Evolutionary conservation across 1,139 yeast genomes (phyloP).

Genomic region (Meyerozyma athensensis): DNA sequence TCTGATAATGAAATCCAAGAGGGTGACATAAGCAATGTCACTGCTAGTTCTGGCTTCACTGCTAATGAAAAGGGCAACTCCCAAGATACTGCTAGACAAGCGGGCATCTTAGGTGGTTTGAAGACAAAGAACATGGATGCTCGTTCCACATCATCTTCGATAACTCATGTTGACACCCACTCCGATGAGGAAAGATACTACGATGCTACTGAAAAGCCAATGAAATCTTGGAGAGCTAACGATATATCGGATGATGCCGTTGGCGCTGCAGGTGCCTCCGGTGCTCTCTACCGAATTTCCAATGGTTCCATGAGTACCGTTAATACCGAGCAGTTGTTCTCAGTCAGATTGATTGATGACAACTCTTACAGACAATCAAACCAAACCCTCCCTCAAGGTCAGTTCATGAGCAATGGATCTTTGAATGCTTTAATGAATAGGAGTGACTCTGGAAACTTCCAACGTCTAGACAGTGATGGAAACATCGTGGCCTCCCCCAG

Average conservation of each 20-base stretch:
- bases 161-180: conserved; percentile 36
- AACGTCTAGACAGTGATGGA: conserved; percentile 52
- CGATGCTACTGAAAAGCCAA: conserved; percentile 38
- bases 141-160: conserved; percentile 27
- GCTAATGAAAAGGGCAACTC: conserved; percentile 26
- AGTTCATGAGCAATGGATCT: conserved; percentile 27
- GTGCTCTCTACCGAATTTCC: conserved; percentile 38
- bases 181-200: conserved; percentile 20
- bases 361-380: conserved; percentile 27
- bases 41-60: conserved; percentile 34
- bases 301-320: conserved; percentile 77
- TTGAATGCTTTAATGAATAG: conserved; percentile 25
- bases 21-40: conserved; percentile 34
- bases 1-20: conserved; percentile 29
- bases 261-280: conserved; percentile 18
- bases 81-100: conserved; percentile 37
- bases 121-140: conserved; percentile 16
- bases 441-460: conserved; percentile 40
- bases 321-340: conserved; percentile 77
- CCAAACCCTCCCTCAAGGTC: conserved; percentile 18
- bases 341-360: conserved; percentile 72
- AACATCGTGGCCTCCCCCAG: conserved; percentile 29
- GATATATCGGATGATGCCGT: conserved; percentile 21
- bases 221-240: conserved; percentile 74
- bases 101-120: conserved; percentile 20